Evolutionary conservation across 1,284 basidiomycete genomes (phyloP), one percentile per base, ranked within the genome.

Genomic region (Omphalotus olearius): DNA sequence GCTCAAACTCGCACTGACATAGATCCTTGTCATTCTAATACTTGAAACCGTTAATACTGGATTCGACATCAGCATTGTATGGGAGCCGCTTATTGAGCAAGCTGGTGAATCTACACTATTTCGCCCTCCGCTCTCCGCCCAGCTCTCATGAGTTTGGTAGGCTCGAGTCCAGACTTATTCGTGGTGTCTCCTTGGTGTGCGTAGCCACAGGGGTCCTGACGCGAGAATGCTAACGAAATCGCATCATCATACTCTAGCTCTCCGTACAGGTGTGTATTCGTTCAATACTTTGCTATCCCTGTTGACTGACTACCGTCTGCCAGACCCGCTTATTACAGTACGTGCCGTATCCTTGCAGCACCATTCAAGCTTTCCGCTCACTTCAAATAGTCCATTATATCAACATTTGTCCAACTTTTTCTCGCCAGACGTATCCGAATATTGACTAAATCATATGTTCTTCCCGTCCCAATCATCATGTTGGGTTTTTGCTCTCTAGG

Each of bases 41-140:
- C 7, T 44, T 7, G 54, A 52, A 45, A 57, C 56, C 1, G 50
- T 45, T 30, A 46, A 39, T 37, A 25, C 55, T 1, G 14, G 47
- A 13, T 43, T 55, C 36, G 49, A 55, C 13, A 18, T 45, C n/a
- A 56, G 53, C 7, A 57, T 56, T n/a, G 42, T 59, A 2, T 57
- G 51, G 20, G 37, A 57, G n/a, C 56, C 56, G 11, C 37, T 59
- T 26, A 52, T 59, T 7, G 3, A 50, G 10, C 16, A 43, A 26
- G 43, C 52, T 35, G 56, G 57, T 59, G 5, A 40, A 2, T n/a
- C 10, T 20, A 9, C 5, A 11, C 7, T 38, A 20, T 13, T 6
- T 17, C 7, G 11, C 5, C 38, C n/a, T 38, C 4, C n/a, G 23
- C 23, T 23, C 6, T 38, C 46, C 25, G 20, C 14, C 14, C 10